Conservation (phyloP, 2,329 filamentous ascomycete genomes). For the Stemphylium beticola region DNA sequence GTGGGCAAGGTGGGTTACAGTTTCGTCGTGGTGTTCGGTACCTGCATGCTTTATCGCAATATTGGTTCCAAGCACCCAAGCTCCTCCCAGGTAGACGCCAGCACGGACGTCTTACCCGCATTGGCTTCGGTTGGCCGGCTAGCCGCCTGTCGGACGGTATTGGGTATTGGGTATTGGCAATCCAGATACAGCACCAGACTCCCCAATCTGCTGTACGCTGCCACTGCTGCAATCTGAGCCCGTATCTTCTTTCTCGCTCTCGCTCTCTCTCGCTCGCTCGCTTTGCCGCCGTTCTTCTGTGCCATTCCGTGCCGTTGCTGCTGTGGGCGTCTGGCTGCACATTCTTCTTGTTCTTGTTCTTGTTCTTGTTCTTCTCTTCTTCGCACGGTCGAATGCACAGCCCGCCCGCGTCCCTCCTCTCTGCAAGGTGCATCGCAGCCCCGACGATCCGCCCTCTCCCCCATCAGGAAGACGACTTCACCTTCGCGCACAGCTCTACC, state of each 20-base stretch:
- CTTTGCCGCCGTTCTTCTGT: not conserved
- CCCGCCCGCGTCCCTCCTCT: not conserved
- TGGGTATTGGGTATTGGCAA: slow-evolving; percentile 8
- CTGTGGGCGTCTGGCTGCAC: not conserved
- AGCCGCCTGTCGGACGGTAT: slow-evolving; percentile 18
- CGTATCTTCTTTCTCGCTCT: not conserved
- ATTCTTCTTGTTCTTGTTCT: not conserved
- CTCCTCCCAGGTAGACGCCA: not conserved
- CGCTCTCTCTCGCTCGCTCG: not conserved
- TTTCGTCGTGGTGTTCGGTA: slow-evolving; percentile 5
- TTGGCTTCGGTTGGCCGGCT: slow-evolving; percentile 18
- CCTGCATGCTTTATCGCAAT: slow-evolving; percentile 20
- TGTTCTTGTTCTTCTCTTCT: not conserved
- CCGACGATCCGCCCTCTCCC: slow-evolving; percentile 10
- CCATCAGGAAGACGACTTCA: slow-evolving; percentile 11
- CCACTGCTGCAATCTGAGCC: not conserved
- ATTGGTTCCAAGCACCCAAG: slow-evolving; percentile 14
- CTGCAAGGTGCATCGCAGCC: slow-evolving; percentile 10
- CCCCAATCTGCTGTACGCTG: slow-evolving; percentile 4
- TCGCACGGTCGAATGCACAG: slow-evolving; percentile 4
- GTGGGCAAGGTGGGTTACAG: not conserved
- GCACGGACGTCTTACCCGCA: slow-evolving; percentile 17
- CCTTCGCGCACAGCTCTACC: slow-evolving; percentile 3
- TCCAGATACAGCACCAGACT: slow-evolving; percentile 3
- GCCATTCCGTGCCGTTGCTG: not conserved